These are phyloP conservation scores for Dipodascopsis uninucleata DNA, from an alignment of 805 yeast genomes.

Conservation along the genomic window DNA sequence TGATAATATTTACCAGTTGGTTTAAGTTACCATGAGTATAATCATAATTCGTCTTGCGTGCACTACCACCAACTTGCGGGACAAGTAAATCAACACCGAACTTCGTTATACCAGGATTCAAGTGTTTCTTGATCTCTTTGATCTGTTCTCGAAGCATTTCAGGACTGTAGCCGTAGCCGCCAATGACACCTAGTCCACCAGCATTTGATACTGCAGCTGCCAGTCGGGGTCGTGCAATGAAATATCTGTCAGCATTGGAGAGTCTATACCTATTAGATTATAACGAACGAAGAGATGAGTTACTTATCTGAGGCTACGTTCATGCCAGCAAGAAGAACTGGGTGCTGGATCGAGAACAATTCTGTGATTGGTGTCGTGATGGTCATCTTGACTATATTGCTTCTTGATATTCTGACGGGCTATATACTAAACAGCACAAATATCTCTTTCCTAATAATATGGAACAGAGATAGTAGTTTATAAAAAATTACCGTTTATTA, in stretches of 20 bases:
- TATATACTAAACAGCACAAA: no score
- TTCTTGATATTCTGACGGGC: no score
- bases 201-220: slow-evolving; percentile 34
- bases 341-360: slow-evolving; percentile 30
- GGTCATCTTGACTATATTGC: slow-evolving; percentile 12
- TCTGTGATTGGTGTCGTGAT: slow-evolving; percentile 30
- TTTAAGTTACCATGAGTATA: slow-evolving; percentile 30
- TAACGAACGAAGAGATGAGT: not conserved
- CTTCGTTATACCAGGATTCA: slow-evolving; percentile 28
- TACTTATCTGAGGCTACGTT: slow-evolving; percentile 31
- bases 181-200: slow-evolving; percentile 34
- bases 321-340: slow-evolving; percentile 33
- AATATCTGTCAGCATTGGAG: slow-evolving; percentile 1
- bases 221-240: slow-evolving; percentile 28
- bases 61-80: slow-evolving; percentile 33
- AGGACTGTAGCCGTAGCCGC: slow-evolving; percentile 30
- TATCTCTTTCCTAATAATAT: no score
- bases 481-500: no score
- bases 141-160: slow-evolving; percentile 31
- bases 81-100: slow-evolving; percentile 32
- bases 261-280: no score
- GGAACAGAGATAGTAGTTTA: no score
- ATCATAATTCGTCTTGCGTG: slow-evolving; percentile 32
- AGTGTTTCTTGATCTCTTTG: slow-evolving; percentile 25
- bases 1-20: slow-evolving; percentile 28